Evolutionary conservation across 2,329 filamentous ascomycete genomes (phyloP), one percentile per base, ranked within the genome.

Genomic region (Pseudogymnoascus sp.): DNA sequence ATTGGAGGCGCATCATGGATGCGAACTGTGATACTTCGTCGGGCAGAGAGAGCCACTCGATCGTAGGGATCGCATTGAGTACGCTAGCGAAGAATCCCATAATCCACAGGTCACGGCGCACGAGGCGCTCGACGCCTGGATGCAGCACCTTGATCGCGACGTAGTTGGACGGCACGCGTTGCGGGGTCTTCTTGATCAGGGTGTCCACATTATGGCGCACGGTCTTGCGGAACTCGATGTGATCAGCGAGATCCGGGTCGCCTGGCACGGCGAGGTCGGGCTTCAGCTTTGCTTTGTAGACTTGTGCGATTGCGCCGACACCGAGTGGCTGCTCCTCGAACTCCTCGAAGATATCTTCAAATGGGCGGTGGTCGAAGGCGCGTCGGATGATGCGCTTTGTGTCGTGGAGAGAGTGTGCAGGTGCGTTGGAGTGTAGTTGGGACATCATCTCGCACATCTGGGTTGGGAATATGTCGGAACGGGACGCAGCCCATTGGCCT

Each of bases 1-100:
- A 81, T 73, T 99, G 94, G n/a, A 97, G 79, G 70, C 88, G 88
- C 94, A 99, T 99, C 94, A 99, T 99, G 73, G 95, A 90, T 23
- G 92, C 93, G 72, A 99, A 99, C 71, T 97, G 92, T 12, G 82
- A 77, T 2, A 97, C 94, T 74, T 99, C 94, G 69, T 97, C 93
- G 0, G 94, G 94, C 7, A 99, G 84, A 0, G 93, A 97, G 5
- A 99, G 81, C 94, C 94, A 99, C 75, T 97, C 91, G 72, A 99
- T 94, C 0, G 92, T 96, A 0, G 94, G 94, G 33, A 99, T 88
- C 1, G 83, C 78, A 75, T 97, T 96, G 68, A 99, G 86, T 5
- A 89, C 71, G 0, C 84, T 82, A 14, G 94, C 94, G 71, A 99
- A 97, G 77, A 96, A 91, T 7, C 79, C 82, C 94, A 99, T 99